Conservation (phyloP, 495 filamentous ascomycete genomes). For the Penicillium waksmanii region DNA sequence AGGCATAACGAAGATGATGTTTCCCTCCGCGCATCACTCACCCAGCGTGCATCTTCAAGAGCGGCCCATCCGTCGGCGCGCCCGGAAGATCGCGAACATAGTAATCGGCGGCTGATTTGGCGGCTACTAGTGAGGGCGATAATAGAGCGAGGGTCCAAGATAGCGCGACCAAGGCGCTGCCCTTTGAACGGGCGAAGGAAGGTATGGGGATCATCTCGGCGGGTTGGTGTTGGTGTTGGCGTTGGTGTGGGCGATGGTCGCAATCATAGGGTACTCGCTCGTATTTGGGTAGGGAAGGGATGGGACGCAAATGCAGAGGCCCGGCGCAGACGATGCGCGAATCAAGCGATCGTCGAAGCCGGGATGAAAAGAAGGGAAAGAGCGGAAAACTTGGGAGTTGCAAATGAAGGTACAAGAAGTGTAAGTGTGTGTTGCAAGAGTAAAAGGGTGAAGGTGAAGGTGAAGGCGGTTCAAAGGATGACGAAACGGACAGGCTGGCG, state of each 20-base stretch:
- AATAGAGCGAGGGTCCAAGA: slow-evolving; percentile 36
- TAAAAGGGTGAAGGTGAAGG: slow-evolving; percentile 19
- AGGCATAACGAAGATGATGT: no score
- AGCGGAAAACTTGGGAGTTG: slow-evolving; percentile 20
- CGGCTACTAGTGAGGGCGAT: slow-evolving; percentile 33
- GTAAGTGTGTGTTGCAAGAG: slow-evolving; percentile 25
- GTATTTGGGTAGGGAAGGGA: not conserved
- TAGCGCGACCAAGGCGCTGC: slow-evolving; percentile 24
- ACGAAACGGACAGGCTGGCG: slow-evolving; percentile 23
- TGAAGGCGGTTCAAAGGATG: slow-evolving; percentile 12
- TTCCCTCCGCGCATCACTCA: slow-evolving; percentile 44
- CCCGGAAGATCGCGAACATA: slow-evolving; percentile 85
- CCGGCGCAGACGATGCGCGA: slow-evolving; percentile 20
- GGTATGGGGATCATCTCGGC: slow-evolving; percentile 27
- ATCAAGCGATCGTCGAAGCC: slow-evolving; percentile 25
- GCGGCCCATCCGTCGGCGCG: slow-evolving; percentile 69
- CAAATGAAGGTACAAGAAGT: slow-evolving; percentile 19
- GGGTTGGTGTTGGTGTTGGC: not conserved
- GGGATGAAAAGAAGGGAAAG: slow-evolving; percentile 4
- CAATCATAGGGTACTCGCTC: no score
- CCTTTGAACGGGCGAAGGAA: slow-evolving; percentile 18
- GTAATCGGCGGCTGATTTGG: slow-evolving; percentile 80
- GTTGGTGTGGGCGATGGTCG: not conserved
- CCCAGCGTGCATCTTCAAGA: slow-evolving; percentile 98
- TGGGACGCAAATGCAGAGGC: slow-evolving; percentile 4